Conservation (phyloP, 176 grass and related monocot genomes). For the Aegilops bicornis region DNA sequence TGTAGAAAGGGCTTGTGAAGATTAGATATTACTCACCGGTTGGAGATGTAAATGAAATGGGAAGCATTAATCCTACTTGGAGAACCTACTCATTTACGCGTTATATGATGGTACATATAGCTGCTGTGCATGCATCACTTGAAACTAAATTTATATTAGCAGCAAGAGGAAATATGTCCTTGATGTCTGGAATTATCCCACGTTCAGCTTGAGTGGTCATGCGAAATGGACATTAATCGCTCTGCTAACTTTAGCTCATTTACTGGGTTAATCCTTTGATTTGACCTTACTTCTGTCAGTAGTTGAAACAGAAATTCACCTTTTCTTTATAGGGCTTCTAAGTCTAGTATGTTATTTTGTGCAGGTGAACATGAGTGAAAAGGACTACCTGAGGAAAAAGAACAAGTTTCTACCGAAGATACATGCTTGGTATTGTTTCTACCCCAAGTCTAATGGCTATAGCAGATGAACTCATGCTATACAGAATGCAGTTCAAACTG, state of each 20-base stretch:
- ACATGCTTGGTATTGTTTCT: conserved; percentile 78
- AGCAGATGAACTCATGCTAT: neutral
- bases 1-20: neutral
- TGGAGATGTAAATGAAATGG: neutral
- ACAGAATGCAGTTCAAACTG: neutral
- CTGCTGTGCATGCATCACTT: neutral
- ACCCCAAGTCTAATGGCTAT: neutral
- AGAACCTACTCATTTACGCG: neutral
- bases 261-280: neutral
- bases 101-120: neutral
- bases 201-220: neutral
- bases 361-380: conserved; percentile 99
- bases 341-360: conserved; percentile 29
- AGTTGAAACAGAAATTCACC: too few relatives aligned
- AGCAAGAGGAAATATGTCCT: neutral
- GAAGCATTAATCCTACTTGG: neutral
- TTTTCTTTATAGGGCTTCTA: neutral
- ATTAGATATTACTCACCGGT: neutral
- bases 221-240: neutral
- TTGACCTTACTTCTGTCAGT: neutral
- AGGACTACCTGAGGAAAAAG: conserved; percentile 95
- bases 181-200: neutral
- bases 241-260: neutral
- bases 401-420: conserved; percentile 99
- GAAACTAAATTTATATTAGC: neutral